Percentiles rank a stretch among this genome's conserved stretches.
Evolutionary conservation across 1,284 basidiomycete species (phyloP).

Genomic region (Rhodotorula mucilaginosa): DNA sequence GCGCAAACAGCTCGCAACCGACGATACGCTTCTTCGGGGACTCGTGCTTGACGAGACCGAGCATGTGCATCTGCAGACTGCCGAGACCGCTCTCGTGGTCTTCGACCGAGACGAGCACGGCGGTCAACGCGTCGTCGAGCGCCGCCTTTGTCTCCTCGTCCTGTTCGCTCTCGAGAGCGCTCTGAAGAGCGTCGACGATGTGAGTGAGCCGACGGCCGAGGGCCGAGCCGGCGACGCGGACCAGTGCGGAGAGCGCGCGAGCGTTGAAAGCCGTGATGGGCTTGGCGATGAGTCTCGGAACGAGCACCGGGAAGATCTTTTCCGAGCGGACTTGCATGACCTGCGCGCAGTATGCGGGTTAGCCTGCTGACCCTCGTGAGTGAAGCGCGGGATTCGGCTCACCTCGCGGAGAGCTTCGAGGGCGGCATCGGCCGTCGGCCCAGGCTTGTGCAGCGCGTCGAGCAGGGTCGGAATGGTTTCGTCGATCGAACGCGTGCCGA

Average conservation of each 20-base stretch:
- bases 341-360: background rate
- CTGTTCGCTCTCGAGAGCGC: slow-evolving; percentile 60
- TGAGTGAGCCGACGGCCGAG: slow-evolving; percentile 76
- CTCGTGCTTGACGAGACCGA: slow-evolving; percentile 78
- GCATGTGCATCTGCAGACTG: slow-evolving; percentile 79
- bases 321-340: slow-evolving; percentile 66
- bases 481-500: slow-evolving; percentile 89
- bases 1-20: slow-evolving; percentile 71
- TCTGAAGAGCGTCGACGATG: slow-evolving; percentile 72
- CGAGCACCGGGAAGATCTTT: slow-evolving; percentile 96
- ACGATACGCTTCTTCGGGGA: slow-evolving; percentile 69
- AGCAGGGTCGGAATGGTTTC: slow-evolving; percentile 93
- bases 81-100: slow-evolving; percentile 81
- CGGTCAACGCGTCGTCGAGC: slow-evolving; percentile 71
- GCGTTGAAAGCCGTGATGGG: slow-evolving; percentile 96
- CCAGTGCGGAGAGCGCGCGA: slow-evolving; percentile 82
- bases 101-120: slow-evolving; percentile 70
- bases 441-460: slow-evolving; percentile 86
- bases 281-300: slow-evolving; percentile 83
- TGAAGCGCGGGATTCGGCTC: background rate
- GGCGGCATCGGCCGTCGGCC: slow-evolving; percentile 89
- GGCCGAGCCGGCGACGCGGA: slow-evolving; percentile 87
- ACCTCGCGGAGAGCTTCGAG: slow-evolving; percentile 86
- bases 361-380: slow-evolving; percentile 50
- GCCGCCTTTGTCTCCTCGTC: slow-evolving; percentile 69